Evolutionary conservation across 164 flowering plant genomes (phyloP), one percentile per base, ranked within the genome.

Genomic region (Buxus sempervirens): DNA sequence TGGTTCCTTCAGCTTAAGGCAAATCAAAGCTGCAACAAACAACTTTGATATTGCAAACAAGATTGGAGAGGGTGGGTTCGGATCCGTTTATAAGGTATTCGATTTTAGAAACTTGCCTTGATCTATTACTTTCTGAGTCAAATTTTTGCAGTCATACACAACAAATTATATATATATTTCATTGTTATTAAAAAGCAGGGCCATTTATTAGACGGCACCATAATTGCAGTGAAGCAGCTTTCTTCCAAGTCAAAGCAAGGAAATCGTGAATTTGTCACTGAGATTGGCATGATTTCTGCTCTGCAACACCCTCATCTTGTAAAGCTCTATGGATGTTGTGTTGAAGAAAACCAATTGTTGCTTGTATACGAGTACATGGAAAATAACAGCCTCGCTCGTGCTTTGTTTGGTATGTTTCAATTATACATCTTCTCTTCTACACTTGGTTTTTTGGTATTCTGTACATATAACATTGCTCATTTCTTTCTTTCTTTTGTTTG

Each of bases 231-330:
- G 38, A 32, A 32, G 38, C 38, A 32, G 38, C 38, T 32, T 32
- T 54, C 68, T 8, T 54, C 68, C 20, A 65, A 54, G 19, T 65
- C 68, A 16, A 55, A 26, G 61, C 72, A 70, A 63, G 72, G 72
- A 53, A 70, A 70, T 27, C 72, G 67, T 16, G 72, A 70, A 56
- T 70, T 70, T 56, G 54, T 70, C 28, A 70, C 62, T 56, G 72
- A 70, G 42, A 65, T 65, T 5, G 68, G 68, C 15, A 65, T 65
- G 59, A 65, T 65, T 26, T 65, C 68, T 65, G 65, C 24, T 6
- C 23, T 70, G 54, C 42, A 22, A 4, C 66, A 70, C 45, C 67
- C 72, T 2, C 54, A 70, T 56, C 54, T 70, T 22, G 72, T 63
- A 9, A 62, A 19, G 18, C 61, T 70, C 12, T 49, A 70, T 55